Percentiles rank a stretch among this genome's conserved stretches.
phyloP scores from a whole-genome alignment of 1,139 yeast species.

The Suhomyces chickasaworum region DNA sequence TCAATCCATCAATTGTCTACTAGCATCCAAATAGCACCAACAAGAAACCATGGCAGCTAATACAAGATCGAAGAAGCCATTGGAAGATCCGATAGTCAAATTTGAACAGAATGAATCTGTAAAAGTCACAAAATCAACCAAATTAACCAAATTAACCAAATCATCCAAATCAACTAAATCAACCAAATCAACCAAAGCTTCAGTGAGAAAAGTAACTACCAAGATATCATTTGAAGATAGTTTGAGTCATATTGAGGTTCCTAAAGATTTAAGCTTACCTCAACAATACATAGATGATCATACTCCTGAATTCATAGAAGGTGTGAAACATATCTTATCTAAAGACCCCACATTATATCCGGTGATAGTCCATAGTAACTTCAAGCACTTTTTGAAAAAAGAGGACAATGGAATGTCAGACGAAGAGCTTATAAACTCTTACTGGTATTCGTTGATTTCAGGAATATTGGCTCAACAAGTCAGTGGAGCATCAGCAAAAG shows the following conservation, averaged over 20 bases:
- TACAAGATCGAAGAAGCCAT: not conserved
- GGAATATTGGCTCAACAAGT: constrained; percentile 79
- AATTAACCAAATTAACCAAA: constrained; percentile 7
- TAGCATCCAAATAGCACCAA: not conserved
- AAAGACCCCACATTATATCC: constrained; percentile 48
- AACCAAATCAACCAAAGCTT: not conserved
- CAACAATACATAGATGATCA: constrained; percentile 43
- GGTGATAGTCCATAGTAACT: constrained; percentile 34
- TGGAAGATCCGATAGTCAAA: not conserved
- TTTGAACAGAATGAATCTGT: not conserved
- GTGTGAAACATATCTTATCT: constrained; percentile 39
- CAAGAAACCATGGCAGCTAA: not conserved
- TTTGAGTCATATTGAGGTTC: constrained; percentile 28
- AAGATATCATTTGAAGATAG: constrained; percentile 31
- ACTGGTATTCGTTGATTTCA: constrained; percentile 42
- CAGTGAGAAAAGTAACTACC: constrained; percentile 5
- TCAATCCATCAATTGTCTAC: not conserved
- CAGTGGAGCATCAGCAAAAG: constrained; percentile 77
- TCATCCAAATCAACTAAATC: constrained; percentile 7
- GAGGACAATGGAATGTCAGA: constrained; percentile 16
- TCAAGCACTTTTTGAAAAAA: constrained; percentile 25
- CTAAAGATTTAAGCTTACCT: constrained; percentile 40
- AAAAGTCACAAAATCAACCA: constrained; percentile 10
- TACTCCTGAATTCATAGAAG: constrained; percentile 44
- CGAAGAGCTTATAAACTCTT: constrained; percentile 18